A percentile compares a stretch with the other conserved stretches of the same genome.
phyloP scores from a whole-genome alignment of 306 rosid genomes.

The peach (Prunus persica) region DNA sequence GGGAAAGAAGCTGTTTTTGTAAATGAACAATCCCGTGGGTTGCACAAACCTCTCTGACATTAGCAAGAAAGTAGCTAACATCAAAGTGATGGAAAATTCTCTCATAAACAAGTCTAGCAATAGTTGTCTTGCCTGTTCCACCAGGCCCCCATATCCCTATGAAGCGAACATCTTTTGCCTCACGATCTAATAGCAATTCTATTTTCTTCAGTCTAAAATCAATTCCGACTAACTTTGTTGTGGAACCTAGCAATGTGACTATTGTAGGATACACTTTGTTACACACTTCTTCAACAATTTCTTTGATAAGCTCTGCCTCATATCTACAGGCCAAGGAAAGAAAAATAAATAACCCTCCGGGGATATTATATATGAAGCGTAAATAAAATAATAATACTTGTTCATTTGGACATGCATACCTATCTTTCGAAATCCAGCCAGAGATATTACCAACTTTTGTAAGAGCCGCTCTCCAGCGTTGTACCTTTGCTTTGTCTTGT shows the following conservation, averaged over 20 bases:
- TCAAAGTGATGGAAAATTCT: neutral
- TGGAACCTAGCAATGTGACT: neutral
- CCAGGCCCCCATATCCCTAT: neutral
- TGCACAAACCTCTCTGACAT: neutral
- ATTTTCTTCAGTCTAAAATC: neutral
- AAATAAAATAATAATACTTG: neutral
- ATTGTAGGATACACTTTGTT: neutral
- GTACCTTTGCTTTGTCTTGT: neutral
- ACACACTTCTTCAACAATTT: neutral
- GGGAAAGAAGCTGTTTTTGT: conserved; percentile 11
- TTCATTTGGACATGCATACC: neutral
- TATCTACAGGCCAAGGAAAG: neutral
- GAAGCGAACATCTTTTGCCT: neutral
- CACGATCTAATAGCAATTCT: neutral
- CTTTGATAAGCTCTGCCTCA: conserved; percentile 2
- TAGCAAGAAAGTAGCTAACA: conserved; percentile 6
- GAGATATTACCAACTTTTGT: neutral
- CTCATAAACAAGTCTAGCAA: conserved; percentile 1
- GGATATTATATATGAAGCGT: neutral
- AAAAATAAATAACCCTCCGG: neutral
- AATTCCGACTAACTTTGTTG: neutral
- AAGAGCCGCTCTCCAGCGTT: neutral
- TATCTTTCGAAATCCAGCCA: neutral
- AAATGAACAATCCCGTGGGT: neutral
- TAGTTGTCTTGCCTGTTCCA: neutral